These are phyloP conservation scores for Saturnispora bothae DNA, from an alignment of 805 yeast genomes.

Conservation along the genomic window DNA sequence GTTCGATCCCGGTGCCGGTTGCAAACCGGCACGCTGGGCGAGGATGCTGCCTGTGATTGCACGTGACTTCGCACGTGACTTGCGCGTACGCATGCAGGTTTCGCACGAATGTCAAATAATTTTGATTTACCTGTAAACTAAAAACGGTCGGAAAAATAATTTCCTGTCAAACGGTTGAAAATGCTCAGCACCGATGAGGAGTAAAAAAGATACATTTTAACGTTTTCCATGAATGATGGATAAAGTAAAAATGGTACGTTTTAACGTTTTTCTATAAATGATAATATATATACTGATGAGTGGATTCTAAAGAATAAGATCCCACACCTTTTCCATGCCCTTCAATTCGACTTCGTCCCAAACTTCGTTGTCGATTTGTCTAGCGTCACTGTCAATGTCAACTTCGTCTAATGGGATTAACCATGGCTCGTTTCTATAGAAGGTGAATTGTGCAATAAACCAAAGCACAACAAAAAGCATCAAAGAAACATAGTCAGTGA, in stretches of 20 bases:
- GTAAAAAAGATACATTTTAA: too few relatives aligned
- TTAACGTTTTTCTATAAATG: too few relatives aligned
- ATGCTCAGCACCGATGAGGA: too few relatives aligned
- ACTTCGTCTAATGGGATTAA: conserved; percentile 42
- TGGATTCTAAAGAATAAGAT: neutral
- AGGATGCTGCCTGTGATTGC: conserved; percentile 55
- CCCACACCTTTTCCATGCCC: conserved; percentile 3
- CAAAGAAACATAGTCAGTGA: conserved; percentile 62
- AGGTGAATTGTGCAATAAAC: conserved; percentile 38
- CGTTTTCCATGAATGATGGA: too few relatives aligned
- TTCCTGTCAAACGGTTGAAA: neutral
- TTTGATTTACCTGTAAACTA: neutral
- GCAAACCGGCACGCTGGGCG: too few relatives aligned
- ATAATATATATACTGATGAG: neutral
- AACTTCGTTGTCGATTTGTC: conserved; percentile 29
- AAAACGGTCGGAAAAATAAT: neutral
- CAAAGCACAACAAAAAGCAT: conserved; percentile 47
- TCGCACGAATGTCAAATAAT: too few relatives aligned
- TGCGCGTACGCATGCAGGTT: too few relatives aligned
- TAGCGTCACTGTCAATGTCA: conserved; percentile 29
- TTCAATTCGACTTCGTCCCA: conserved; percentile 35
- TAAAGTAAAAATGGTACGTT: too few relatives aligned
- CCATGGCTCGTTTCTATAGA: conserved; percentile 37
- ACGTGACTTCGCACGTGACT: too few relatives aligned
- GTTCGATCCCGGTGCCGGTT: conserved; percentile 56